phyloP scores from a whole-genome alignment of 2,329 filamentous ascomycete species.

The Fonsecaea nubica region DNA sequence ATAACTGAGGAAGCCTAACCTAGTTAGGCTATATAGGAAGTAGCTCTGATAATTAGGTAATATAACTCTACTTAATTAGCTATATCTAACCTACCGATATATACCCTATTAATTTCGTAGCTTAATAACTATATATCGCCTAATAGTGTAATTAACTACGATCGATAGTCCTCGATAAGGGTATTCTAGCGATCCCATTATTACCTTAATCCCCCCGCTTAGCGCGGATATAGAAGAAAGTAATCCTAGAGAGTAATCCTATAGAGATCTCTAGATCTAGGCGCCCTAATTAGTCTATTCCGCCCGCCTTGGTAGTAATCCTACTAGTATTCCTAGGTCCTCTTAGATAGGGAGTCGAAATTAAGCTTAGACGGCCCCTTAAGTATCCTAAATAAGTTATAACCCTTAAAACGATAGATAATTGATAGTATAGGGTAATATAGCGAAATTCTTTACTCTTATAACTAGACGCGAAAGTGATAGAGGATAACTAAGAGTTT shows the following conservation, averaged over 20 bases:
- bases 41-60: not conserved
- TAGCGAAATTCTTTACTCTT: no score
- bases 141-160: not conserved
- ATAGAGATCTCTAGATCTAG: not conserved
- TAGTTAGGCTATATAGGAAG: no score
- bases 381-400: no score
- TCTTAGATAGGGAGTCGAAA: constrained; percentile 1
- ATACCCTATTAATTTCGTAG: not conserved
- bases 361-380: no score
- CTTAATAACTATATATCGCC: not conserved
- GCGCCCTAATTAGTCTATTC: not conserved
- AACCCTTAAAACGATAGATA: no score
- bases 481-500: no score
- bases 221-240: not conserved
- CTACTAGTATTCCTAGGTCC: not conserved
- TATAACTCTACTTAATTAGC: not conserved
- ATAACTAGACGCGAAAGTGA: no score
- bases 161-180: not conserved
- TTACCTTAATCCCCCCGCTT: not conserved
- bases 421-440: no score
- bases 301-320: constrained; percentile 30
- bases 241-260: not conserved
- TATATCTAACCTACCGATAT: not conserved
- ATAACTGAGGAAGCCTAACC: no score
- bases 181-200: not conserved